Evolutionary conservation across 2,329 filamentous ascomycete genomes (phyloP).

Genomic region (Cladosporium sphaerospermum): DNA sequence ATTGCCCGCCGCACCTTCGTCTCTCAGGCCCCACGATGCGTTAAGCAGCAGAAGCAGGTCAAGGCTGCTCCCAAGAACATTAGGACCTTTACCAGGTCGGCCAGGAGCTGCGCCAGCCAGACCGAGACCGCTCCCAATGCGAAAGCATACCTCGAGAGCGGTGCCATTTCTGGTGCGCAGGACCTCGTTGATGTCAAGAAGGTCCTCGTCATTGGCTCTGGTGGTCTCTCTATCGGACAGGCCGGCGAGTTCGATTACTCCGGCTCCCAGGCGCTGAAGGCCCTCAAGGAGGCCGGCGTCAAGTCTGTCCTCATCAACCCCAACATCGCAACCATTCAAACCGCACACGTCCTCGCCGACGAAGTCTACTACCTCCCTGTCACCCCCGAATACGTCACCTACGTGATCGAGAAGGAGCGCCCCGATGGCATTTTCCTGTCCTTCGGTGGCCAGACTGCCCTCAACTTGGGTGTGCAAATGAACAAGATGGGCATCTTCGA

Average conservation of each 20-base stretch:
- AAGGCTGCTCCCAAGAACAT: constrained; percentile 17
- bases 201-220: constrained; percentile 91
- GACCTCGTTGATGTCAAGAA: constrained; percentile 89
- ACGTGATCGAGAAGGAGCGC: constrained; percentile 92
- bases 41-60: constrained; percentile 12
- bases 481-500: constrained; percentile 93
- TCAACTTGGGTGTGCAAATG: constrained; percentile 97
- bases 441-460: constrained; percentile 93
- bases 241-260: constrained; percentile 99
- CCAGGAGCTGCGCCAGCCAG: constrained; percentile 26
- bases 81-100: constrained; percentile 24
- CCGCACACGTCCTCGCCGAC: constrained; percentile 89
- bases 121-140: constrained; percentile 69
- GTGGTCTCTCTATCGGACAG: constrained; percentile 93
- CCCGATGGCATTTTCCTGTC: constrained; percentile 97
- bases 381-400: constrained; percentile 93
- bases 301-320: constrained; percentile 91
- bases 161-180: constrained; percentile 69
- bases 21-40: constrained; percentile 17
- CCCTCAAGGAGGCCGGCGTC: constrained; percentile 90
- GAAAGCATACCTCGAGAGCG: constrained; percentile 83
- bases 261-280: constrained; percentile 93
- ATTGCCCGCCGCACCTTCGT: constrained; percentile 25
- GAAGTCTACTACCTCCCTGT: constrained; percentile 98
- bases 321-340: constrained; percentile 98